Conservation (phyloP, 1,284 basidiomycete species). For the Gomphus bonarii region DNA sequence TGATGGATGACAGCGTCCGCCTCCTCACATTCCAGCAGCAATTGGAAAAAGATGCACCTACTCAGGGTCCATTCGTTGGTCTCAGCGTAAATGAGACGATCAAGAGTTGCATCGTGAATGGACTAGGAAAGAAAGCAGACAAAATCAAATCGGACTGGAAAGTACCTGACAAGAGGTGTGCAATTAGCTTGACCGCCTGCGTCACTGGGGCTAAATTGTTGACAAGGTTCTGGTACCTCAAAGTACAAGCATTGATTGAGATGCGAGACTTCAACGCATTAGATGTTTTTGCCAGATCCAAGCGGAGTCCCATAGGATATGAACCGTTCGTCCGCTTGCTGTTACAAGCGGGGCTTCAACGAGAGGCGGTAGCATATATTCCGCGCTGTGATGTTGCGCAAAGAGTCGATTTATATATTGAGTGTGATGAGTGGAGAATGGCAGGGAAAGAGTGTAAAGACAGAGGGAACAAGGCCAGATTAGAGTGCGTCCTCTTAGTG, state of each 20-base stretch:
- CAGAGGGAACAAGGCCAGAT: conserved; percentile 65
- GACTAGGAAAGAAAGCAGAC: conserved; percentile 78
- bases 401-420: conserved; percentile 76
- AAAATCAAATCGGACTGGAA: conserved; percentile 81
- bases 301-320: conserved; percentile 91
- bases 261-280: conserved; percentile 76
- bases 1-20: conserved; percentile 79
- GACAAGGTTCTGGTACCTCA: conserved; percentile 83
- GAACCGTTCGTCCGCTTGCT: conserved; percentile 85
- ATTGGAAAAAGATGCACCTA: conserved; percentile 78
- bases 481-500: conserved; percentile 56
- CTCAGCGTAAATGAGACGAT: conserved; percentile 80
- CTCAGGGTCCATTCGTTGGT: conserved; percentile 69
- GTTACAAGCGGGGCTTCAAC: conserved; percentile 57
- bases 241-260: conserved; percentile 73
- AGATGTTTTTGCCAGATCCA: conserved; percentile 75
- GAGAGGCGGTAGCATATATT: conserved; percentile 70
- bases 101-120: conserved; percentile 61
- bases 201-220: conserved; percentile 4
- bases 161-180: conserved; percentile 81
- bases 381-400: conserved; percentile 74
- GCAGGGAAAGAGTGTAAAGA: conserved; percentile 86
- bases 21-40: conserved; percentile 76
- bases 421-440: conserved; percentile 80
- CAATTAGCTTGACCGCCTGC: background rate